Evolutionary conservation across 306 rosid species (phyloP), one percentile per base, ranked within the genome.

Genomic region (Quercus bicolor): DNA sequence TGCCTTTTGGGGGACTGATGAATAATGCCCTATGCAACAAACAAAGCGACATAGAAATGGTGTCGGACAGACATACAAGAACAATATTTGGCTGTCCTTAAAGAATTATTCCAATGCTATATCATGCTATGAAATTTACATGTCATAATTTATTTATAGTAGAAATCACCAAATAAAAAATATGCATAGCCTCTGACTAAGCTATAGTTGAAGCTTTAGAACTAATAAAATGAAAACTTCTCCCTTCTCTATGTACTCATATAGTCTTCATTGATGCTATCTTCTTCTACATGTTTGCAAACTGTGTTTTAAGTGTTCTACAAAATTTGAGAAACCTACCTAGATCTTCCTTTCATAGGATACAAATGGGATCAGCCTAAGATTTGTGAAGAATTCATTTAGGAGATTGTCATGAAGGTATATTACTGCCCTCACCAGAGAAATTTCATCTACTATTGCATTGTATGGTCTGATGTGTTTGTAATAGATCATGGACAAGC

Each of bases 311-410:
- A 56, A 33, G 19, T 83, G 70, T 33, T 82, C 70, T 12, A 56
- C 7, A 57, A 75, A 19, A 48, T 76, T 4, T 56, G 60, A 34
- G 45, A 74, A 29, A 70, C 74, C 26, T n/a, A 62, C 65, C 34
- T 70, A 21, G 61, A 48, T 57, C 31, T 81, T 79, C 72, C 73
- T 75, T 23, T 70, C 20, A 65, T 18, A 16, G 24, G 55, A 79
- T 60, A 48, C 14, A 48, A 16, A 24, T 20, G 71, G 74, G n/a
- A 56, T 74, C 75, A 72, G 72, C 68, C 59, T 82, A 79, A 84
- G 86, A 80, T 70, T 62, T 79, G 3, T 82, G 79, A 60, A 77
- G 62, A 68, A 70, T 74, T 82, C 84, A 75, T 72, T 65, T 69
- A 29, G 76, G 77, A 74, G 83, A 85, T 31, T 74, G 57, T 54